Evolutionary conservation across 768 basidiomycete genomes (phyloP), one percentile per base, ranked within the genome.

Genomic region (Mycena maculata): DNA sequence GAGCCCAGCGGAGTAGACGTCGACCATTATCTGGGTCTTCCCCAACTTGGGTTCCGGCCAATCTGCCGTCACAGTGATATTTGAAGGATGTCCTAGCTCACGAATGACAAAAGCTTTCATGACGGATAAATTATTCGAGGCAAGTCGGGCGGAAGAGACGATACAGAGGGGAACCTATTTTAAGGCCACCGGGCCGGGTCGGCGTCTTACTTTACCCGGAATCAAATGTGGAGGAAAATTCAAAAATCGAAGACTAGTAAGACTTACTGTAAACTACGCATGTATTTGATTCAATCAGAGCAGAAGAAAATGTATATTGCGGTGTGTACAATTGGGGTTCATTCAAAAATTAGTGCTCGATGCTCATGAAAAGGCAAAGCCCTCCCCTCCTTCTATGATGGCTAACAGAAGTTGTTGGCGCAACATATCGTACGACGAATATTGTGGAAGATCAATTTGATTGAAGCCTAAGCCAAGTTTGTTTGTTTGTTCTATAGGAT

Each of bases 401-500:
- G 97, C 95, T 69, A 97, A 84, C 60, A 96, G 79, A 39, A 99
- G 78, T 77, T 94, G 94, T 69, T 93, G 92, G 28, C 98, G 89
- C 68, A 99, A 86, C 87, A 96, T 96, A 76, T 99, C 98, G 75
- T 99, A 99, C 20, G 94, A 95, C 3, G 94, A 92, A 77, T 97
- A 99, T 71, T 93, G 92, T 0, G 97, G 96, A 47, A 99, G 85
- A 77, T 97, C 95, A 64, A 95, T 95, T 77, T 96, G 94, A 77
- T 96, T 95, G 87, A 96, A 96, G 77, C 93, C 93, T 95, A 69
- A 38, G 50, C 56, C 28, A 30, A n/a, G 8, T 39, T 54, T 39
- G 58, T 69, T 39, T 74, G n/a, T n/a, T n/a, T n/a, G n/a, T n/a
- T n/a, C n/a, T n/a, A n/a, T n/a, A n/a, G n/a, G n/a, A n/a, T n/a